phyloP scores from a whole-genome alignment of 1,139 yeast species.

The Kodamaea plutei region DNA sequence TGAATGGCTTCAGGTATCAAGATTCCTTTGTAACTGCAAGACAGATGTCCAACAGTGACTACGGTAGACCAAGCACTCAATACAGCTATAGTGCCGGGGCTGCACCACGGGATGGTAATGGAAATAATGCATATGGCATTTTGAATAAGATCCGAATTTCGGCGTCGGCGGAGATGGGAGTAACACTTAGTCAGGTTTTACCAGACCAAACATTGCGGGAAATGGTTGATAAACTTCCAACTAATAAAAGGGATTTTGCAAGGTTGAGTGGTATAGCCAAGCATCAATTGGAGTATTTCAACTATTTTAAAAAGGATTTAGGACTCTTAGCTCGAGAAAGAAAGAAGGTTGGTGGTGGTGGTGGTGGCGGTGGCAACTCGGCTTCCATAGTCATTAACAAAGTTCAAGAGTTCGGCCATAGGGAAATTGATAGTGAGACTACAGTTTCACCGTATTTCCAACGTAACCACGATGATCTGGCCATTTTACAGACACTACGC shows the following conservation, averaged over 20 bases:
- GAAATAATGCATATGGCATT: conserved; percentile 18
- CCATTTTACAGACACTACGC: conserved; percentile 11
- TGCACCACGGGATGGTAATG: conserved; percentile 2
- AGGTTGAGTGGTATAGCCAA: conserved; percentile 36
- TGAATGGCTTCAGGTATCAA: conserved; percentile 16
- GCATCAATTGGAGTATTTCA: conserved; percentile 42
- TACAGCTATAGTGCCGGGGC: not conserved
- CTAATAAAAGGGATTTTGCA: conserved; percentile 47
- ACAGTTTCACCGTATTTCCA: conserved; percentile 12
- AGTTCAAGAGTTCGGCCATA: too few relatives aligned
- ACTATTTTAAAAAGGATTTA: conserved; percentile 43
- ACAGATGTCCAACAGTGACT: conserved; percentile 16
- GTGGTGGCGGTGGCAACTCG: too few relatives aligned
- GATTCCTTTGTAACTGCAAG: conserved; percentile 30
- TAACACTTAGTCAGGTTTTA: conserved; percentile 40
- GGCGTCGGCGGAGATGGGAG: conserved; percentile 39
- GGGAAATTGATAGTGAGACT: conserved; percentile 1
- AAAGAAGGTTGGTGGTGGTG: conserved; percentile 14
- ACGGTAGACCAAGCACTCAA: conserved; percentile 6
- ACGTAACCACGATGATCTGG: conserved; percentile 10
- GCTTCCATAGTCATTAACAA: too few relatives aligned
- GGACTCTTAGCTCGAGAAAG: conserved; percentile 33
- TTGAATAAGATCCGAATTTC: conserved; percentile 43
- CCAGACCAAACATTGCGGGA: conserved; percentile 49
- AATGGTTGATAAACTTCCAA: conserved; percentile 54